These are phyloP conservation scores for Fusarium sp. DNA, from an alignment of 2,329 filamentous ascomycete species.

Conservation along the genomic window DNA sequence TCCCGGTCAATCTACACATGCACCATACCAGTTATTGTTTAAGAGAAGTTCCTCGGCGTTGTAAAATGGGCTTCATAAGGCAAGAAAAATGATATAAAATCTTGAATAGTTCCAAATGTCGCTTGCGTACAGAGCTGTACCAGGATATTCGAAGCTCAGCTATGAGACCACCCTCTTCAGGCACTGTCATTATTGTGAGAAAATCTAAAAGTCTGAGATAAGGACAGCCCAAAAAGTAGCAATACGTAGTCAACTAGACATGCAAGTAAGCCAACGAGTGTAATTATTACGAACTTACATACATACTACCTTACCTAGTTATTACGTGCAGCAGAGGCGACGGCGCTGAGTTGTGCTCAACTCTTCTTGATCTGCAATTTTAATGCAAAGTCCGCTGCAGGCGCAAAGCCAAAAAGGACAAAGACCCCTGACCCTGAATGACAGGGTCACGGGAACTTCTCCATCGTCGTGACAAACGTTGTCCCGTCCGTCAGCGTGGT, in stretches of 20 bases:
- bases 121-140: background rate
- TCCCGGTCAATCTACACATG: background rate
- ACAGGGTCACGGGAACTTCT: constrained; percentile 11
- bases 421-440: constrained; percentile 19
- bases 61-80: background rate
- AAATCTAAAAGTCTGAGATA: background rate
- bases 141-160: background rate
- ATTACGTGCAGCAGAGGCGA: constrained; percentile 1
- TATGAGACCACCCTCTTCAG: background rate
- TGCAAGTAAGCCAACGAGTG: constrained; percentile 4
- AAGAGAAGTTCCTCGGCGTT: background rate
- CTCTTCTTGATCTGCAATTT: constrained; percentile 24
- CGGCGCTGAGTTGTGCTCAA: constrained; percentile 12
- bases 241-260: background rate
- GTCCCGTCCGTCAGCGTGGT: background rate
- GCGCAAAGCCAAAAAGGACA: constrained; percentile 11
- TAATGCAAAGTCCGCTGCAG: constrained; percentile 28
- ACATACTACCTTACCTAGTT: background rate
- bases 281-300: background rate
- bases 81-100: background rate
- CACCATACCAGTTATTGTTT: background rate
- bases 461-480: constrained; percentile 13
- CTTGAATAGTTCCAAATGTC: background rate
- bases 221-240: background rate
- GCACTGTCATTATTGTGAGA: background rate